Base-by-base conservation (phyloP, 1,139 yeast genomes). In the Scheffersomyces lignicola region DNA sequence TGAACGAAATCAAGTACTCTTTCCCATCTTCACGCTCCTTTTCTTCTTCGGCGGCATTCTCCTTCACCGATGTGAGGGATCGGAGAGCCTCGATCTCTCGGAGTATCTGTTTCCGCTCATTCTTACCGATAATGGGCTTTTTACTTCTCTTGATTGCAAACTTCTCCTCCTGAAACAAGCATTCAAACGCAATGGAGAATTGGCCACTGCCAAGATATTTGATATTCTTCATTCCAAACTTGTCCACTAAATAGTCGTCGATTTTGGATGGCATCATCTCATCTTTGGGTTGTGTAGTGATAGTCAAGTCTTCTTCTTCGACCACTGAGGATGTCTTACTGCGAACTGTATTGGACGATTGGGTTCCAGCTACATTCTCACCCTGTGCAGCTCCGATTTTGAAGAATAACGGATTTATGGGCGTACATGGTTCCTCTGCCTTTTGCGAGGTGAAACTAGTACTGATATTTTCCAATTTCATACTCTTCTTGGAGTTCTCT, bases 91-190 rank as follows among this genome's bases (percentile, higher is more conserved):
- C 74, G 31, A 70, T 63, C 49, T 70, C 76, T 28, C 74, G 45
- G 33, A 53, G 36, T 16, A 69, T 64, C 2, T 65, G 57, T 37
- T 63, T 61, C 27, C 57, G 55, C 43, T 68, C 75, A 13, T 57
- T 42, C 51, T 63, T 60, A 24, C 80, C 74, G 44, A 72, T 40
- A 35, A 60, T 47, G 34, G 77, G 69, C 50, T 69, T 69, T 50
- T 84, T 85, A 18, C 94, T 78, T 41, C 96, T 71, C 59, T 92
- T 92, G 35, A 92, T 92, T 0, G 97, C 97, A 59, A 80, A 88
- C 47, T 76, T 78, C 25, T 76, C 76, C 36, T 76, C 65, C 52
- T 83, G 76, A 58, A 79, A 73, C 45, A 86, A 61, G 40, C 85
- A 82, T 49, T 85, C 88, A 58, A 79, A 92, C 9, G 95, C 97